Conservation (phyloP, 2,329 filamentous ascomycete species). For the Trichoderma atroviride region DNA sequence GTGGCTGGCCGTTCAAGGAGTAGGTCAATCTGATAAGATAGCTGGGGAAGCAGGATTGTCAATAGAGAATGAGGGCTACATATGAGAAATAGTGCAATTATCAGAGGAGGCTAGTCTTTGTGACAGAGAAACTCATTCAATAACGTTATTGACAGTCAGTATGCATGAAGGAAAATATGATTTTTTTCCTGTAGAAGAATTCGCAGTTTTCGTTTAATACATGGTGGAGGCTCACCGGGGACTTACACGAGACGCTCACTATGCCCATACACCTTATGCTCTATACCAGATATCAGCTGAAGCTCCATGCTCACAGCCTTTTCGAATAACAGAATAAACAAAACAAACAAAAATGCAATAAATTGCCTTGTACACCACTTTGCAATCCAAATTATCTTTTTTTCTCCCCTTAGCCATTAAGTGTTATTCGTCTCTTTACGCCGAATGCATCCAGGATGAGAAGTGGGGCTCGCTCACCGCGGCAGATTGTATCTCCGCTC, state of each 20-base stretch:
- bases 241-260: background rate
- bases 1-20: background rate
- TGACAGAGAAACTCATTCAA: background rate
- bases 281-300: background rate
- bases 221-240: background rate
- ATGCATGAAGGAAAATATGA: background rate
- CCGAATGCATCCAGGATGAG: background rate
- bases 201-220: background rate
- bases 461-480: background rate
- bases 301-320: background rate
- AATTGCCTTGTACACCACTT: background rate
- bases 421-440: background rate
- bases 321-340: background rate
- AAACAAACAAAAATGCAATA: background rate
- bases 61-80: background rate
- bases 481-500: slow-evolving; percentile 15
- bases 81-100: background rate
- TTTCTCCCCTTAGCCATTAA: background rate
- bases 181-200: background rate
- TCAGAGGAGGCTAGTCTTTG: fast-evolving
- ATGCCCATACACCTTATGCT: background rate
- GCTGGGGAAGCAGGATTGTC: background rate
- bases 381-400: background rate
- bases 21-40: background rate
- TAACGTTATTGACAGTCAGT: background rate